These are phyloP conservation scores for Nakazawaea anatomiae DNA, from an alignment of 805 yeast species.

Conservation along the genomic window DNA sequence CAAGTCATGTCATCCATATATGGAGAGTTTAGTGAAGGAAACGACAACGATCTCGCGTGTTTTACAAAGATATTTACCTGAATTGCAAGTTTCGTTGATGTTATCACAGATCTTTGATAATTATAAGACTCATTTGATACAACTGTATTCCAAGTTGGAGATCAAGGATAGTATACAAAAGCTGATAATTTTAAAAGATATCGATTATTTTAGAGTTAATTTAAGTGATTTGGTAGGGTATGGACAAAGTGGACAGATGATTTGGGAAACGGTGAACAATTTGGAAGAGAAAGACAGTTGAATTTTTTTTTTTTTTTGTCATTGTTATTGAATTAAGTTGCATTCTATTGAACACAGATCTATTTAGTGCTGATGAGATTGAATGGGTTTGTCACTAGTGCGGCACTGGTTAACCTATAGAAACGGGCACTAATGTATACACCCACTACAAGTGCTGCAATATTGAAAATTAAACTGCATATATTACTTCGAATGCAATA, in stretches of 20 bases:
- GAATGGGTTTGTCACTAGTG: too few relatives aligned
- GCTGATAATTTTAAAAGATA: conserved; percentile 50
- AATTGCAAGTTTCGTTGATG: conserved; percentile 36
- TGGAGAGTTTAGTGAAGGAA: conserved; percentile 62
- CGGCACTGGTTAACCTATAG: too few relatives aligned
- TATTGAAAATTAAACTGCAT: too few relatives aligned
- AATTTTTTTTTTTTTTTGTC: neutral
- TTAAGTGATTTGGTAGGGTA: conserved; percentile 53
- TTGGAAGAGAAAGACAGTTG: conserved; percentile 20
- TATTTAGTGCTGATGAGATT: too few relatives aligned
- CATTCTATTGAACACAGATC: too few relatives aligned
- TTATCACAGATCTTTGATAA: conserved; percentile 48
- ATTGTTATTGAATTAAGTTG: too few relatives aligned
- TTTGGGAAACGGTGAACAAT: conserved; percentile 55
- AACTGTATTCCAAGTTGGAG: conserved; percentile 42
- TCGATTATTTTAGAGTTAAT: conserved; percentile 59
- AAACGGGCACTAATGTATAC: too few relatives aligned
- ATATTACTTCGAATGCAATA: too few relatives aligned
- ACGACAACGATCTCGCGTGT: conserved; percentile 59
- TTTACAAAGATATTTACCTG: conserved; percentile 51
- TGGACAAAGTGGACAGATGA: conserved; percentile 54
- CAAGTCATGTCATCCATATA: conserved; percentile 51
- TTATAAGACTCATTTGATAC: conserved; percentile 50
- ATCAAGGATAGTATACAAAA: conserved; percentile 48
- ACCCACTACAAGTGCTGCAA: too few relatives aligned